Conservation (phyloP, 208 protist species). For the Acanthamoeba pearcei region DNA sequence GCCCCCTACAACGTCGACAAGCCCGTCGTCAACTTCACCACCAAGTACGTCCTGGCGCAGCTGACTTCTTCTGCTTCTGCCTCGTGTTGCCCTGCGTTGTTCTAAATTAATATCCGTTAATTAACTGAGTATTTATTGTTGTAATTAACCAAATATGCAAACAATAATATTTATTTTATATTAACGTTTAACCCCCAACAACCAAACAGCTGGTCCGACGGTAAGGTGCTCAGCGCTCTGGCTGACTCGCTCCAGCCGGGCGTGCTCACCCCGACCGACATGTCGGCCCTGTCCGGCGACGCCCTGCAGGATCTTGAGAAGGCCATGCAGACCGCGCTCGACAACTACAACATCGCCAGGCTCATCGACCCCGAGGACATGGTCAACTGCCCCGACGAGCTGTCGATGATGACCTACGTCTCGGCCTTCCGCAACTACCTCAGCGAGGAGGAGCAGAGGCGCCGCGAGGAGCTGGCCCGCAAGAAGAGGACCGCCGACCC, state of each 20-base stretch:
- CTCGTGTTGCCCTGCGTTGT: too few species aligned
- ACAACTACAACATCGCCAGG: conserved; percentile 76
- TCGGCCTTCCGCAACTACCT: conserved; percentile 82
- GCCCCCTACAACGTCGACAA: conserved; percentile 75
- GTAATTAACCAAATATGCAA: too few species aligned
- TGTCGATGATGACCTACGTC: conserved; percentile 86
- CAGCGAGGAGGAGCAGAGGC: conserved; percentile 73
- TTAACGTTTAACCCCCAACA: background rate
- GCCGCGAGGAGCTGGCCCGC: conserved; percentile 73
- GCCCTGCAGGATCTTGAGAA: conserved; percentile 77
- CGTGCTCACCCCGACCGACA: conserved; percentile 70
- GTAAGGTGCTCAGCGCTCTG: conserved; percentile 78
- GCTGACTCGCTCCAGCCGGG: conserved; percentile 81
- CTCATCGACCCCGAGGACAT: conserved; percentile 81
- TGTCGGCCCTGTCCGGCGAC: conserved; percentile 74
- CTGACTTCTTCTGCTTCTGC: too few species aligned
- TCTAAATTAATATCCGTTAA: background rate
- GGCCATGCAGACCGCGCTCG: conserved; percentile 79
- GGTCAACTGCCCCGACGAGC: conserved; percentile 81
- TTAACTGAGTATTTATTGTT: background rate
- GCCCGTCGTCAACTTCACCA: conserved; percentile 75
- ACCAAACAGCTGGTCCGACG: conserved; percentile 77
- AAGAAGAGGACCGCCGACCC: conserved; percentile 75
- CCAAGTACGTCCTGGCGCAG: conserved; percentile 57
- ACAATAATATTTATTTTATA: too few species aligned